Evolutionary conservation across 768 basidiomycete genomes (phyloP).

Genomic region (Boletales sp.): DNA sequence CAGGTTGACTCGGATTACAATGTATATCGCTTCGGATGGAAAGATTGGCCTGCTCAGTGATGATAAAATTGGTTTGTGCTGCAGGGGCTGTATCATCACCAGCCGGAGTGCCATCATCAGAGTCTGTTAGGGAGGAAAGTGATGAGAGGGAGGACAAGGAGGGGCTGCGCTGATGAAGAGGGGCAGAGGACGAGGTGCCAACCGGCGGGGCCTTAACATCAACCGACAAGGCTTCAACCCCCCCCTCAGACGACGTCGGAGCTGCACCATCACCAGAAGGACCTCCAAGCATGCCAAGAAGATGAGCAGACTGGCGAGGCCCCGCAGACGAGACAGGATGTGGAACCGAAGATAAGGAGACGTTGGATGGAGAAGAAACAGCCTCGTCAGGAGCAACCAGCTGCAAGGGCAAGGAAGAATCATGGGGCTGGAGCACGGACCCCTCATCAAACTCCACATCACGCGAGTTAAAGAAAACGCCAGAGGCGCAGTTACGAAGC

Average conservation of each 20-base stretch:
- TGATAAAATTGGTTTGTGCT: constrained; percentile 8
- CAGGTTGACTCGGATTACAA: neutral
- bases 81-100: neutral
- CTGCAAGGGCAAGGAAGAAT: neutral
- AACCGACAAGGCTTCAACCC: too few relatives aligned
- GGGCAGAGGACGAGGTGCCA: too few relatives aligned
- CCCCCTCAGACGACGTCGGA: neutral
- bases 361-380: too few relatives aligned
- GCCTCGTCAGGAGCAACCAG: neutral
- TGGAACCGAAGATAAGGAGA: too few relatives aligned
- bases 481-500: neutral
- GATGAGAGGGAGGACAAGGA: neutral
- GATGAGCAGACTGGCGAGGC: too few relatives aligned
- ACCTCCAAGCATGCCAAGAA: too few relatives aligned
- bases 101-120: neutral
- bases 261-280: too few relatives aligned
- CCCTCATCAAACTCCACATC: neutral
- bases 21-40: neutral
- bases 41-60: constrained; percentile 1
- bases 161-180: too few relatives aligned
- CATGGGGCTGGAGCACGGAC: neutral
- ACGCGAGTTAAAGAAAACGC: neutral
- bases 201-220: too few relatives aligned
- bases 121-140: neutral
- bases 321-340: too few relatives aligned